Conservation (phyloP, 2,329 filamentous ascomycete genomes). For the Xylaria sp. region DNA sequence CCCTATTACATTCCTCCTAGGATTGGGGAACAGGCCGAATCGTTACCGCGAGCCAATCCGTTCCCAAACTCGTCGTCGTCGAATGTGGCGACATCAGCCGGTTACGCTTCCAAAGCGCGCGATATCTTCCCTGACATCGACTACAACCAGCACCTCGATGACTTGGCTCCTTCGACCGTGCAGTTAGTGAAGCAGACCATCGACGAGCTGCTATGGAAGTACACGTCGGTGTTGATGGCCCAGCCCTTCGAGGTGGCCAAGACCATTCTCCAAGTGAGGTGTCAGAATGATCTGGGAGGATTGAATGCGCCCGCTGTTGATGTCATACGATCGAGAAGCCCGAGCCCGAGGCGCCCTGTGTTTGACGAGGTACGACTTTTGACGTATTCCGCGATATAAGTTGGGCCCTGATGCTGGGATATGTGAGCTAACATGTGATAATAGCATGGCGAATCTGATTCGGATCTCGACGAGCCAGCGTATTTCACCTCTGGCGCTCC, state of each 20-base stretch:
- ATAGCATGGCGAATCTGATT: constrained; percentile 52
- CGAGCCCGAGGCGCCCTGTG: constrained; percentile 34
- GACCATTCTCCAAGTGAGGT: constrained; percentile 75
- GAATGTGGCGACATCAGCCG: constrained; percentile 33
- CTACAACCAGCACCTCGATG: constrained; percentile 80
- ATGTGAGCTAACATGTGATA: constrained; percentile 14
- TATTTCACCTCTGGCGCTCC: constrained; percentile 71
- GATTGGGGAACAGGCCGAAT: constrained; percentile 51
- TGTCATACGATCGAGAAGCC: constrained; percentile 29
- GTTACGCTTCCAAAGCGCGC: constrained; percentile 62
- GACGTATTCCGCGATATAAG: constrained; percentile 9
- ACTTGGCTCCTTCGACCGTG: constrained; percentile 67
- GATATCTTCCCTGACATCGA: constrained; percentile 87
- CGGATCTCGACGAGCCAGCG: constrained; percentile 69
- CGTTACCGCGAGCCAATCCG: constrained; percentile 37
- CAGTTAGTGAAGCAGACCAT: constrained; percentile 71
- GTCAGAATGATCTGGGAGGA: constrained; percentile 46
- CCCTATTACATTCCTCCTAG: constrained; percentile 61
- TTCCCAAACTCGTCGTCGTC: constrained; percentile 39
- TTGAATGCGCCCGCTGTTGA: constrained; percentile 29
- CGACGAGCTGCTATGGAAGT: constrained; percentile 87
- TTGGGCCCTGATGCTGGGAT: constrained; percentile 7
- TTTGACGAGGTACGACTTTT: constrained; percentile 29
- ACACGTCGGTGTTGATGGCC: constrained; percentile 79
- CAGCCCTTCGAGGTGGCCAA: constrained; percentile 98